phyloP scores from a whole-genome alignment of 2,329 filamentous ascomycete genomes.

The Xylariales sp. region DNA sequence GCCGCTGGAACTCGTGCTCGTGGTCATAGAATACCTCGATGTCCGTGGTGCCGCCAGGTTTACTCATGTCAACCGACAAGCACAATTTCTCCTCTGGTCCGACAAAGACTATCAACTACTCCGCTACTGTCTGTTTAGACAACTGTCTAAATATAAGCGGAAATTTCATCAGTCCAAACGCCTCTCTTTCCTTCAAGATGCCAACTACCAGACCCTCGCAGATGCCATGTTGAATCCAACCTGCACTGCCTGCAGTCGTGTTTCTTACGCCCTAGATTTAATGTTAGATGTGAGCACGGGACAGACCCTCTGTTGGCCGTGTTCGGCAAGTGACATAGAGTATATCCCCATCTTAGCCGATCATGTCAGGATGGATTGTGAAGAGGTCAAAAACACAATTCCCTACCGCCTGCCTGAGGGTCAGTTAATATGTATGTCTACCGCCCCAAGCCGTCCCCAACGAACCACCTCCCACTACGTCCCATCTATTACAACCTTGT shows the following conservation, averaged over 20 bases:
- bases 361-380: background rate
- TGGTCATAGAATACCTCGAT: slow-evolving; percentile 19
- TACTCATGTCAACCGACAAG: slow-evolving; percentile 24
- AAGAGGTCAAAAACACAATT: background rate
- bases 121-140: slow-evolving; percentile 7
- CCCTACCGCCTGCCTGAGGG: slow-evolving; percentile 22
- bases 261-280: too few relatives aligned
- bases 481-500: too few relatives aligned
- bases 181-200: slow-evolving; percentile 1
- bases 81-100: slow-evolving; percentile 28
- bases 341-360: background rate
- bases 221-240: background rate
- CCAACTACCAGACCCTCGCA: slow-evolving; percentile 16
- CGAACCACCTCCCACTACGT: too few relatives aligned
- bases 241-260: slow-evolving; percentile 1
- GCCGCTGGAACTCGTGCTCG: slow-evolving; percentile 19
- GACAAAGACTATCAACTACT: slow-evolving; percentile 18
- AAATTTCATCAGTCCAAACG: background rate
- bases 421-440: slow-evolving; percentile 22
- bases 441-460: too few relatives aligned
- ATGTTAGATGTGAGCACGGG: slow-evolving; percentile 6
- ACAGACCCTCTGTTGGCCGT: background rate
- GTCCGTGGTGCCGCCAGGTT: slow-evolving; percentile 21
- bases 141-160: background rate
- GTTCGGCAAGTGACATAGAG: background rate